Percentiles rank a stretch among this genome's conserved stretches.
These are phyloP conservation scores for Trypanosoma rangeli DNA, from an alignment of 208 protist species.

Conservation along the genomic window DNA sequence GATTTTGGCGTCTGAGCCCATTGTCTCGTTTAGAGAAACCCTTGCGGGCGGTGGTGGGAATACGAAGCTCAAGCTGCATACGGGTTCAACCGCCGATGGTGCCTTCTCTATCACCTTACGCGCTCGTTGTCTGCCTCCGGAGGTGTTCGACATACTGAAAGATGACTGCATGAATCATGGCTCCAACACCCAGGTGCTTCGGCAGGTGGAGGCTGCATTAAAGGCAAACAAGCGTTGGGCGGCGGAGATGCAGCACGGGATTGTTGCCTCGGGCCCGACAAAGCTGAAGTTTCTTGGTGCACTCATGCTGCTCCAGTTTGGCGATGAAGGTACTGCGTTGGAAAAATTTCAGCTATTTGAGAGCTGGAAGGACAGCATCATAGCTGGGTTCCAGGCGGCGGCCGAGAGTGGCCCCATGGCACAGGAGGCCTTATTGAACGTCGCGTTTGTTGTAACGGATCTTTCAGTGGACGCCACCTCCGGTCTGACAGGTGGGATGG, in stretches of 20 bases:
- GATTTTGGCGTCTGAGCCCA: slow-evolving; percentile 78
- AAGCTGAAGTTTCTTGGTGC: slow-evolving; percentile 74
- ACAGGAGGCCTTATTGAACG: slow-evolving; percentile 96
- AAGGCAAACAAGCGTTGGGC: slow-evolving; percentile 60
- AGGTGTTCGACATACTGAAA: slow-evolving; percentile 76
- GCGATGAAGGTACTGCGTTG: slow-evolving; percentile 18
- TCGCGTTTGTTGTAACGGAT: slow-evolving; percentile 87
- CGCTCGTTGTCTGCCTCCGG: slow-evolving; percentile 64
- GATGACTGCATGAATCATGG: slow-evolving; percentile 69
- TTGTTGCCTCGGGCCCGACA: slow-evolving; percentile 61
- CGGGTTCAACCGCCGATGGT: slow-evolving; percentile 55
- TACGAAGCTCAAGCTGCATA: slow-evolving; percentile 78
- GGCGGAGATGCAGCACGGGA: slow-evolving; percentile 45
- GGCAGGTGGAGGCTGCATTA: slow-evolving; percentile 39
- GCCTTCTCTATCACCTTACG: slow-evolving; percentile 73
- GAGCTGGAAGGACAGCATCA: slow-evolving; percentile 82
- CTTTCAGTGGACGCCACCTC: slow-evolving; percentile 42
- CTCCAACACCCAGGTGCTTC: slow-evolving; percentile 45
- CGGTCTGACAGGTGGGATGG: slow-evolving; percentile 85
- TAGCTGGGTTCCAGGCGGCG: slow-evolving; percentile 96
- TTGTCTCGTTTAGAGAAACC: slow-evolving; percentile 90
- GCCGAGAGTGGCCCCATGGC: slow-evolving; percentile 95
- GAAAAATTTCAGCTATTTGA: slow-evolving; percentile 36
- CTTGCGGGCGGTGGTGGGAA: slow-evolving; percentile 46
- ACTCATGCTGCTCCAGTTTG: slow-evolving; percentile 72